Base-by-base conservation (phyloP, 176 grass and related monocot species). In the Melocanna baccifera region DNA sequence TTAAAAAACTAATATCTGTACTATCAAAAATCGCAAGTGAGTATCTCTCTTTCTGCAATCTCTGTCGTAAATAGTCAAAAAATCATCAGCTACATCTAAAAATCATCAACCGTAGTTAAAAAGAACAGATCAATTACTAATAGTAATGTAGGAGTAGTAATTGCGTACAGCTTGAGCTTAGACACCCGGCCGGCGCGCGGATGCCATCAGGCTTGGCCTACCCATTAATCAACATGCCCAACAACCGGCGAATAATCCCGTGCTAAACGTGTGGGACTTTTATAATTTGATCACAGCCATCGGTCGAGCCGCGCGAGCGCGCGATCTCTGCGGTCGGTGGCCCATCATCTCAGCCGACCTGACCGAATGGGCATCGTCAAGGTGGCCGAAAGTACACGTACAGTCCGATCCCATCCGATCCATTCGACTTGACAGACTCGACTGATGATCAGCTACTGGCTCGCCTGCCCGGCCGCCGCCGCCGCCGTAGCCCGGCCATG, bases 231-330 rank as follows among this genome's bases (percentile, higher is more conserved):
- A 56, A 29, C 64, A 45, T 26, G 52, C 30, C 12, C 55, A 86
- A 80, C 67, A 30, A 73, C 70, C 62, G 53, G 19, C 57, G 45
- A 67, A 66, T 81, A n/a, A 57, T 73, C 58, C 34, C 81, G 75
- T 84, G 68, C 25, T 71, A 84, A 83, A 84, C 87, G 87, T 84
- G 87, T 84, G 67, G 80, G 36, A 61, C 37, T 56, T 67, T 41
- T 11, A 47, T 11, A 47, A 19, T 19, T 62, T 9, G 63, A 76
- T 63, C 82, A 62, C 71, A 76, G 23, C 55, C 40, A 9, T 63
- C 32, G 36, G 45, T 22, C 46, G 47, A 50, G 29, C 59, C 57
- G 16, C 26, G 26, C 29, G 34, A 41, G 51, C 20, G 34, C 19
- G 13, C 14, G 30, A 30, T 19, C 14, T 13, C 52, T 48, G 29